Evolutionary conservation across 805 yeast genomes (phyloP), one percentile per base, ranked within the genome.

Genomic region (Candida morakotiae): DNA sequence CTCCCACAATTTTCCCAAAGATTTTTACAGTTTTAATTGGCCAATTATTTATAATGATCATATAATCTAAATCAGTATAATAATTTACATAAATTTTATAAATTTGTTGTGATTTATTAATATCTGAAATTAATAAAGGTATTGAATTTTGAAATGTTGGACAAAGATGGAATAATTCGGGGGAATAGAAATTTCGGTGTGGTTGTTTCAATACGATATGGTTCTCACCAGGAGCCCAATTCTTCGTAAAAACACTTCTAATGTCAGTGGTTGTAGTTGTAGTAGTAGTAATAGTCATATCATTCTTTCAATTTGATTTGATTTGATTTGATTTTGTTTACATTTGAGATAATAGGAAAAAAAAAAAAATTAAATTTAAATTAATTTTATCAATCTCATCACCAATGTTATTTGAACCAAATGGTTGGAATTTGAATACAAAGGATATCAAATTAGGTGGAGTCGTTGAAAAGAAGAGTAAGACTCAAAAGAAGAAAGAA

Each of bases 391-490:
- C 21, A 32, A 37, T 32, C 40, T 32, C 37, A 31, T 33, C 37
- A 13, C 24, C 14, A 17, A 37, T 85, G 22, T 67, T 87, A 44
- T 87, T 87, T 53, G 73, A 81, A 54, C 88, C 83, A 15, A 86
- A 79, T 36, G 95, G 94, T 13, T 87, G 96, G 96, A 72, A 81
- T 45, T 55, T 87, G 37, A 75, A 78, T 45, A 62, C 67, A 40
- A 67, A 73, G 30, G 53, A 60, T 28, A 77, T 83, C 10, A 78
- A 72, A 2, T 54, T 64, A 28, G 79, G 73, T 20, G 68, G 69
- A 2, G 43, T 41, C 3, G 46, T 43, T 2, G 46, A 46, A 18
- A 60, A 58, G 48, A 54, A 52, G 42, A 53, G 52, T 43, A 46
- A 51, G 38, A 56, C 47, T 39, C 58, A 50, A 42, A 48, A 48